phyloP scores from a whole-genome alignment of 805 yeast genomes.

The Kluyveromyces dobzhanskii region DNA sequence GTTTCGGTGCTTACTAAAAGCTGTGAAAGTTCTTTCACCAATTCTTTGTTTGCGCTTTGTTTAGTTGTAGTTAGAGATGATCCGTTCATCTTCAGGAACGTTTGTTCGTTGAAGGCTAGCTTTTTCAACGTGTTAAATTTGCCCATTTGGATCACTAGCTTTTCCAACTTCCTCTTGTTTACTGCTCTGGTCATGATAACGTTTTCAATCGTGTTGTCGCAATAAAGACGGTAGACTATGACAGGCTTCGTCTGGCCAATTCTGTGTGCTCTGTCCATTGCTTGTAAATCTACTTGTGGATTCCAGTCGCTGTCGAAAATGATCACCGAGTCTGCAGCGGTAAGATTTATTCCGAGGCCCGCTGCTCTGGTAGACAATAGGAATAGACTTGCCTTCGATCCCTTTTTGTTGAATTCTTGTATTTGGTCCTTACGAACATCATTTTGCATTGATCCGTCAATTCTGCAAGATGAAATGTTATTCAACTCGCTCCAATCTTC shows the following conservation, averaged over 20 bases:
- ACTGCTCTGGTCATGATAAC: slow-evolving; percentile 70
- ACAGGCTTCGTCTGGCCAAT: slow-evolving; percentile 88
- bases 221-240: slow-evolving; percentile 66
- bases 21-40: slow-evolving; percentile 34
- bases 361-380: slow-evolving; percentile 89
- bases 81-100: slow-evolving; percentile 14
- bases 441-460: slow-evolving; percentile 71
- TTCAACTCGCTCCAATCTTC: slow-evolving; percentile 61
- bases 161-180: slow-evolving; percentile 70
- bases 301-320: slow-evolving; percentile 94
- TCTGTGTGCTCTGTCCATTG: slow-evolving; percentile 91
- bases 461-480: slow-evolving; percentile 42
- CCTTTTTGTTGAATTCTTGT: slow-evolving; percentile 33
- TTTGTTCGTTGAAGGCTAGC: slow-evolving; percentile 28
- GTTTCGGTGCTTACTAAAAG: slow-evolving; percentile 35
- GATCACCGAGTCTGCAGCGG: slow-evolving; percentile 83
- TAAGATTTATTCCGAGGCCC: slow-evolving; percentile 82
- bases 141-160: slow-evolving; percentile 63
- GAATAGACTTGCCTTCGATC: slow-evolving; percentile 41
- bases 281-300: slow-evolving; percentile 94
- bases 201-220: slow-evolving; percentile 77
- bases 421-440: slow-evolving; percentile 59
- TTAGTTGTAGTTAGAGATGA: slow-evolving; percentile 11
- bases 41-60: slow-evolving; percentile 22
- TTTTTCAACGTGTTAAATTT: slow-evolving; percentile 39